These are phyloP conservation scores for Cladorrhinum samala DNA, from an alignment of 495 filamentous ascomycete genomes.

Conservation along the genomic window DNA sequence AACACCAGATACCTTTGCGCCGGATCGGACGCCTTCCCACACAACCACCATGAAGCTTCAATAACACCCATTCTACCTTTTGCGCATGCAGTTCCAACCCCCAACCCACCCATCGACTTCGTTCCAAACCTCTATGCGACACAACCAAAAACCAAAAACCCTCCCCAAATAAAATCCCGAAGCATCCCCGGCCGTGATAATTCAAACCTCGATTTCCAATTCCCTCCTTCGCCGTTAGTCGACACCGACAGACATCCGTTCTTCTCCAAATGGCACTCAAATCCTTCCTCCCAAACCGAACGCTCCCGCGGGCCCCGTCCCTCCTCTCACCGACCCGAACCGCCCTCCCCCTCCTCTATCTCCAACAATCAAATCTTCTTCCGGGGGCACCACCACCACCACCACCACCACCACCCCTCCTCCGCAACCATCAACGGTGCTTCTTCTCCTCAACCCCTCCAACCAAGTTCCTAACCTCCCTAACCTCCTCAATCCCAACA, in stretches of 20 bases:
- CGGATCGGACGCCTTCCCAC: background rate
- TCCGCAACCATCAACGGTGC: background rate
- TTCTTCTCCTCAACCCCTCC: background rate
- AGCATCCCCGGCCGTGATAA: no score
- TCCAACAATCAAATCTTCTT: background rate
- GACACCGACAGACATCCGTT: no score
- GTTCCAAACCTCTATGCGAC: no score
- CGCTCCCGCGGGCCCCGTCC: background rate
- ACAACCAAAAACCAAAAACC: no score
- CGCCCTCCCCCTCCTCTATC: background rate
- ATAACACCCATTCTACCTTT: background rate
- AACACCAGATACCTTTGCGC: background rate
- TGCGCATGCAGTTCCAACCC: background rate
- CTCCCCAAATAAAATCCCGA: no score
- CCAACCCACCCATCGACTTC: no score
- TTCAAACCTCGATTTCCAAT: no score
- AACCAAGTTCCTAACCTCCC: constrained; percentile 8
- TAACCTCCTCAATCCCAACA: constrained; percentile 14
- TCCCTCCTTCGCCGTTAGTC: no score
- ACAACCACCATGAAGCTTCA: background rate
- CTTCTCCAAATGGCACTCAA: no score
- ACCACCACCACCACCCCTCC: background rate
- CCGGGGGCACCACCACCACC: no score
- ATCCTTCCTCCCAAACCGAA: no score
- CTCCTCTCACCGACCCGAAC: background rate